These are phyloP conservation scores for Gastrodia elata DNA, from an alignment of 106 monocot genomes.

Conservation along the genomic window DNA sequence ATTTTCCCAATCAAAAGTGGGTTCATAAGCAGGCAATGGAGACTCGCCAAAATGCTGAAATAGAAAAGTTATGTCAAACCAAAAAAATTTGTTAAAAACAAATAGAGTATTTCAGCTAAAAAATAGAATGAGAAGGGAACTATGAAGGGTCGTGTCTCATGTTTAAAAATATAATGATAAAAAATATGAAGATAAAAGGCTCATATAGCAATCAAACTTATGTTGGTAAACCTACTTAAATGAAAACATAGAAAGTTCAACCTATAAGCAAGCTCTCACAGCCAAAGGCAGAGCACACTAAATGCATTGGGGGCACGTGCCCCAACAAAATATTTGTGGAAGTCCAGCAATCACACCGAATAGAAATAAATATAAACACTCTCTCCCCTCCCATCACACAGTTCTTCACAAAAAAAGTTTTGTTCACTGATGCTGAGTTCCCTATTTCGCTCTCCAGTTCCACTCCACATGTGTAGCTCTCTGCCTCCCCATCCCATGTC, in stretches of 20 bases:
- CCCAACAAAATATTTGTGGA: background rate
- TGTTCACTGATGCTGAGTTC: too few relatives aligned
- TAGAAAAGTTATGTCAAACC: background rate
- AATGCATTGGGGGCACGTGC: background rate
- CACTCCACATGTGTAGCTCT: too few relatives aligned
- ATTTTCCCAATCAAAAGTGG: slow-evolving; percentile 98
- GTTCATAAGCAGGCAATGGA: slow-evolving; percentile 93
- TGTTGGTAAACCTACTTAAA: background rate
- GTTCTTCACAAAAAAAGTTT: too few relatives aligned
- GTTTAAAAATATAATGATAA: background rate
- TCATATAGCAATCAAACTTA: background rate
- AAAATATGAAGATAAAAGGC: background rate
- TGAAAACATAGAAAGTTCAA: background rate
- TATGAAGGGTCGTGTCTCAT: background rate
- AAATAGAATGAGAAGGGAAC: background rate
- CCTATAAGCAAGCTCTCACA: background rate
- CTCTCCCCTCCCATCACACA: too few relatives aligned
- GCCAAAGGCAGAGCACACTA: background rate
- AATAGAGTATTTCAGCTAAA: background rate
- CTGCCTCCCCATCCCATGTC: too few relatives aligned
- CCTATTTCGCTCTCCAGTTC: too few relatives aligned
- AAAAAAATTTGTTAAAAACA: background rate
- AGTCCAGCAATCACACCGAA: too few relatives aligned
- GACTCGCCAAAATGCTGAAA: slow-evolving; percentile 85
- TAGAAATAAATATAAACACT: too few relatives aligned